phyloP scores from a whole-genome alignment of 2,329 filamentous ascomycete species.

The Meredithiella fracta region DNA sequence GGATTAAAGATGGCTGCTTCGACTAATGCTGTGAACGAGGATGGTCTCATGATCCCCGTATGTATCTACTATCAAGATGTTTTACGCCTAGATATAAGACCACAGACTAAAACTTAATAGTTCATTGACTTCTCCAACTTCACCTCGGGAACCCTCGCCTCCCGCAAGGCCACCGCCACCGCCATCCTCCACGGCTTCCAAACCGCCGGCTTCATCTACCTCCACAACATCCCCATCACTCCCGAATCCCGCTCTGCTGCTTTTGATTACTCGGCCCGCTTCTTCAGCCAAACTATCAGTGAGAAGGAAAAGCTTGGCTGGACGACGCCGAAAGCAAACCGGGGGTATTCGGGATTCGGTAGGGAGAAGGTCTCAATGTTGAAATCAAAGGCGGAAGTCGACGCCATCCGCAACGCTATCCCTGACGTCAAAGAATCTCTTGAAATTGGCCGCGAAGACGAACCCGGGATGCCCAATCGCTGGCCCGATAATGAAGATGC shows the following conservation, averaged over 20 bases:
- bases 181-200: conserved; percentile 69
- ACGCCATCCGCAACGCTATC: conserved; percentile 36
- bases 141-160: conserved; percentile 40
- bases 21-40: conserved; percentile 31
- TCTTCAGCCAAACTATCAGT: conserved; percentile 47
- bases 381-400: conserved; percentile 37
- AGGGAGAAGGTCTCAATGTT: conserved; percentile 53
- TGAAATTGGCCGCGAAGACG: conserved; percentile 46
- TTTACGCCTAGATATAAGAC: background rate
- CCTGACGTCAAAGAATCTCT: conserved; percentile 52
- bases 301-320: conserved; percentile 52
- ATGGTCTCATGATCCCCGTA: conserved; percentile 40
- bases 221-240: conserved; percentile 61
- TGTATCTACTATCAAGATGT: conserved; percentile 16
- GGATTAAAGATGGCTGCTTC: conserved; percentile 22
- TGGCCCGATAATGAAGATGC: conserved; percentile 49
- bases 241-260: conserved; percentile 39
- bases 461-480: conserved; percentile 50
- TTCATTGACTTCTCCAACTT: conserved; percentile 67
- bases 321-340: conserved; percentile 56
- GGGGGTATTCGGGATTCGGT: conserved; percentile 54
- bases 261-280: conserved; percentile 51
- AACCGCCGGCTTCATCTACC: conserved; percentile 75
- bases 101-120: conserved; percentile 25
- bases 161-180: conserved; percentile 49